phyloP scores from a whole-genome alignment of 169 alveolate genomes.

The Plasmodium coatneyi region DNA sequence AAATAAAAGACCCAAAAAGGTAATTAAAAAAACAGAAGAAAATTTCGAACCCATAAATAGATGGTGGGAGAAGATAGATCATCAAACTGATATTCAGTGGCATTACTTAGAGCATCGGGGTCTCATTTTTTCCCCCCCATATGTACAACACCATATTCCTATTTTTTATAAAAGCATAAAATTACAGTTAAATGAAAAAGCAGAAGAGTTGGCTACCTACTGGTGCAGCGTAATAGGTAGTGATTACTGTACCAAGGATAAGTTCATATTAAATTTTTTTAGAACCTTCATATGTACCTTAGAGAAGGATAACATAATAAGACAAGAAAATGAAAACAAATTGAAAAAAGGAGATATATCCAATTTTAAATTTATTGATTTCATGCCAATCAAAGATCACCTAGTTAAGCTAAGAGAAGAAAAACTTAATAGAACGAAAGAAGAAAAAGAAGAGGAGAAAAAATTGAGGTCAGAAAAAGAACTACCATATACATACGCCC shows the following conservation, averaged over 20 bases:
- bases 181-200: conserved; percentile 91
- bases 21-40: conserved; percentile 81
- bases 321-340: conserved; percentile 79
- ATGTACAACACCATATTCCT: conserved; percentile 89
- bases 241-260: conserved; percentile 93
- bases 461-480: conserved; percentile 85
- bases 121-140: conserved; percentile 91
- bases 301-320: conserved; percentile 81
- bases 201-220: conserved; percentile 98
- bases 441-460: conserved; percentile 89
- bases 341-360: conserved; percentile 75
- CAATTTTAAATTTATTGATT: conserved; percentile 90
- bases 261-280: conserved; percentile 93
- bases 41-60: conserved; percentile 88
- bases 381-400: conserved; percentile 90
- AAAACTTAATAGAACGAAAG: conserved; percentile 84
- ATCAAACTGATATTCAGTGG: conserved; percentile 87
- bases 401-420: conserved; percentile 86
- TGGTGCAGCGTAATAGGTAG: conserved; percentile 95
- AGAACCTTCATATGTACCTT: conserved; percentile 86
- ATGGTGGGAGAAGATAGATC: conserved; percentile 90
- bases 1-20: conserved; percentile 45
- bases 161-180: conserved; percentile 91
- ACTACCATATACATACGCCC: conserved; percentile 85
- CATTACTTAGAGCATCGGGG: conserved; percentile 92